Evolutionary conservation across 1,284 basidiomycete genomes (phyloP), one percentile per base, ranked within the genome.

Genomic region (Trametes sp.): DNA sequence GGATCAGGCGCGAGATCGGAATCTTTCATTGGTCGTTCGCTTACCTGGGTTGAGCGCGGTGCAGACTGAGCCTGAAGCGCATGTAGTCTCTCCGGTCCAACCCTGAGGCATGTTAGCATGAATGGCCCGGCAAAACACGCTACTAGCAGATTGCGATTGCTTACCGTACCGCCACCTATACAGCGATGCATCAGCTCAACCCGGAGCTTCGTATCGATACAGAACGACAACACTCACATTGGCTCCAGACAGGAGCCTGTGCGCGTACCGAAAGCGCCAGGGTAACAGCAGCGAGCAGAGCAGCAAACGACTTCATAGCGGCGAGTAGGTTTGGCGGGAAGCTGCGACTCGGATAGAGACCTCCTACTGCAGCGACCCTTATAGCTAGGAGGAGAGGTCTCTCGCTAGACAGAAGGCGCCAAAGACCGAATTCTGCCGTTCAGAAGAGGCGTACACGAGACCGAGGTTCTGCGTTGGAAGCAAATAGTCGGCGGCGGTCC

Each of bases 41-140:
- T 55, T 57, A 73, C 74, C 72, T 26, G 66, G 57, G 52, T 70
- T 75, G 21, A 67, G 53, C 8, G 38, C 62, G 11, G 68, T 68
- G 62, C 80, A 82, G 7, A 73, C 69, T 10, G 77, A 65, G 6
- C 78, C 78, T 16, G 76, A 59, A 2, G 72, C 79, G 59, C 81
- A 82, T 29, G 78, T 77, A 3, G 79, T 81, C 42, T 73, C 67
- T 7, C 80, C 81, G 14, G 75, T 65, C 77, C 78, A 81, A 10
- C 76, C 76, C 79, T 75, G 57, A n/a, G n/a, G n/a, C n/a, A n/a
- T n/a, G n/a, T n/a, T n/a, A n/a, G n/a, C 1, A 23, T 29, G 1
- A 7, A 7, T 26, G 5, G n/a, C n/a, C n/a, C n/a, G n/a, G n/a
- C n/a, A n/a, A n/a, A n/a, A n/a, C n/a, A n/a, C n/a, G n/a, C n/a